phyloP scores from a whole-genome alignment of 106 monocot genomes.

The Ottelia alismoides region DNA sequence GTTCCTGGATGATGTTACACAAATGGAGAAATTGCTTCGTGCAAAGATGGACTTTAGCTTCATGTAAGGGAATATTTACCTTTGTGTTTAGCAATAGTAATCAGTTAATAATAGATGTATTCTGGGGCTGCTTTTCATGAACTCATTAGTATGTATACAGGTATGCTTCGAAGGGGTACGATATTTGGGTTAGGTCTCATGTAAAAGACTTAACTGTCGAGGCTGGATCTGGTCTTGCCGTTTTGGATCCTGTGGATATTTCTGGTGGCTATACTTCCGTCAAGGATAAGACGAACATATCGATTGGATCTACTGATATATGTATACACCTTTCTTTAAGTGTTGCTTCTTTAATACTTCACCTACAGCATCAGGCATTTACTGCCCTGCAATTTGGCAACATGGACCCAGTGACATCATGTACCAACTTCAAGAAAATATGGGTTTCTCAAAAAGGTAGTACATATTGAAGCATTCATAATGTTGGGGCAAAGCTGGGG shows the following conservation, averaged over 20 bases:
- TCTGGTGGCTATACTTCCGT: conserved; percentile 86
- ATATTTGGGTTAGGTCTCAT: conserved; percentile 66
- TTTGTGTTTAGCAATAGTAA: neutral
- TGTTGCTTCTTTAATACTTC: conserved; percentile 74
- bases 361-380: conserved; percentile 67
- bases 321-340: conserved; percentile 68
- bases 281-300: conserved; percentile 83
- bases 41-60: conserved; percentile 91
- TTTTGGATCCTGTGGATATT: conserved; percentile 86
- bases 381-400: conserved; percentile 80
- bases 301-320: conserved; percentile 62
- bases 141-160: conserved; percentile 25
- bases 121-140: neutral
- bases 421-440: conserved; percentile 68
- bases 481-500: no score
- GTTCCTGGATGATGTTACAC: conserved; percentile 51
- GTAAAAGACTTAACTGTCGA: conserved; percentile 89
- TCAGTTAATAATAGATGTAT: no score
- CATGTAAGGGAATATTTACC: conserved; percentile 36
- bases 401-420: conserved; percentile 52
- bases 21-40: conserved; percentile 82
- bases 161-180: conserved; percentile 84
- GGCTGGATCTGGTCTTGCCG: conserved; percentile 86
- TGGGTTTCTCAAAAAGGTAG: conserved; percentile 85
- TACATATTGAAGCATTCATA: no score